These are phyloP conservation scores for Colletotrichum camelliae DNA, from an alignment of 2,329 filamentous ascomycete genomes.

Conservation along the genomic window DNA sequence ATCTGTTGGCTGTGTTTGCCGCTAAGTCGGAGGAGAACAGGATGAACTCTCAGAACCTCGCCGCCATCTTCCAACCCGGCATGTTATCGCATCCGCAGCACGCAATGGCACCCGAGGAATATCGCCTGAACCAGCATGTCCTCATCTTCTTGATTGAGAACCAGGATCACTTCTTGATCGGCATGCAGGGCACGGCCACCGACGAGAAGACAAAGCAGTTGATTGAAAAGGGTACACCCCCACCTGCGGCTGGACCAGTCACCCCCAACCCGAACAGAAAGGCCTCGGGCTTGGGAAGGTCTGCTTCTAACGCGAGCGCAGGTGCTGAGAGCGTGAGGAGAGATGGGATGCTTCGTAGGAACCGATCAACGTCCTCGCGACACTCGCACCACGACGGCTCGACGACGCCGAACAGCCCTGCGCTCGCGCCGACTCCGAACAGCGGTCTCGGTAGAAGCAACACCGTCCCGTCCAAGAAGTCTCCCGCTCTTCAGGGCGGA, in stretches of 20 bases:
- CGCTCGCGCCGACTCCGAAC: constrained; percentile 57
- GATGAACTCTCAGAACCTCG: constrained; percentile 93
- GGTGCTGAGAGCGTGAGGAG: constrained; percentile 86
- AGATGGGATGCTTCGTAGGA: constrained; percentile 80
- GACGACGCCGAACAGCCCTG: constrained; percentile 72
- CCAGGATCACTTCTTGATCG: constrained; percentile 96
- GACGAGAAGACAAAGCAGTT: constrained; percentile 76
- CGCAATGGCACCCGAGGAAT: constrained; percentile 94
- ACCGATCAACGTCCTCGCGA: constrained; percentile 91
- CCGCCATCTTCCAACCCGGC: constrained; percentile 96
- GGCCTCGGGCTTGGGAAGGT: constrained; percentile 67
- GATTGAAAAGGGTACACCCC: constrained; percentile 72
- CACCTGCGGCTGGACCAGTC: constrained; percentile 44
- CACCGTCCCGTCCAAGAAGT: constrained; percentile 90
- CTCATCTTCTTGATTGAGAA: constrained; percentile 98
- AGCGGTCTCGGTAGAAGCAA: constrained; percentile 74
- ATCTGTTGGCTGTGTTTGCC: constrained; percentile 94
- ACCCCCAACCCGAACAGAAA: constrained; percentile 59
- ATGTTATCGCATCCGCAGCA: constrained; percentile 93
- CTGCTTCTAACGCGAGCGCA: constrained; percentile 86
- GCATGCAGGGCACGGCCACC: constrained; percentile 98
- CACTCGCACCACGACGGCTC: constrained; percentile 78
- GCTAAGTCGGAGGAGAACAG: constrained; percentile 96
- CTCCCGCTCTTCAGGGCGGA: constrained; percentile 71
- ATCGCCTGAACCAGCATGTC: constrained; percentile 93